phyloP scores from a whole-genome alignment of 768 basidiomycete genomes.

The Termitomyces eurrhizus region DNA sequence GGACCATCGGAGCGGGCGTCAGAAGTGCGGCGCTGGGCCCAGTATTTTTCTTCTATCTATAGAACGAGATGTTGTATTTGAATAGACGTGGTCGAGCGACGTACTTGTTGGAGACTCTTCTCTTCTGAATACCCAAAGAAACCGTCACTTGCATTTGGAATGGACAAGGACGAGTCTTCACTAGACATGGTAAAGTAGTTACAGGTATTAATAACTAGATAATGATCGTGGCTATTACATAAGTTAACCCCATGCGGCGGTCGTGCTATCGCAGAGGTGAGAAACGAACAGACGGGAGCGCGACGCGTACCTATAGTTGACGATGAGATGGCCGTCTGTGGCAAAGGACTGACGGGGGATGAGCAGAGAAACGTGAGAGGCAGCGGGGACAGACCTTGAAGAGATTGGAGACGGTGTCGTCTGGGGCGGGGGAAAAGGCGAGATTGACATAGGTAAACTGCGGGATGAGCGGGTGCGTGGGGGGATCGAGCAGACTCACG shows the following conservation, averaged over 20 bases:
- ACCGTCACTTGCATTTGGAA: conserved; percentile 59
- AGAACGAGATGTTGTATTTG: neutral
- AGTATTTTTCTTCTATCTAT: conserved; percentile 74
- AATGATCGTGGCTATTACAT: neutral
- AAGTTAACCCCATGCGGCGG: conserved; percentile 39
- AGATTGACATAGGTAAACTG: conserved; percentile 46
- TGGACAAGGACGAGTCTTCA: conserved; percentile 15
- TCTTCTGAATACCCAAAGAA: conserved; percentile 82
- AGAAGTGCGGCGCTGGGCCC: conserved; percentile 62
- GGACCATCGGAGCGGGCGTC: conserved; percentile 45
- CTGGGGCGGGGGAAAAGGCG: conserved; percentile 79
- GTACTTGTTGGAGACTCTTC: conserved; percentile 69
- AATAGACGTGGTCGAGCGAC: conserved; percentile 19
- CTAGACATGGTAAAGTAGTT: too few relatives aligned
- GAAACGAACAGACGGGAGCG: neutral
- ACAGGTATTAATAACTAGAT: too few relatives aligned
- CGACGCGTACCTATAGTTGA: conserved; percentile 74
- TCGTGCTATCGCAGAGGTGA: conserved; percentile 26
- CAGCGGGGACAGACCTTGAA: conserved; percentile 48
- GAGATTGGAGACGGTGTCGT: conserved; percentile 76
- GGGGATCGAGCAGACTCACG: conserved; percentile 38
- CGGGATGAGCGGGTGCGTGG: neutral
- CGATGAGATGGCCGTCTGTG: conserved; percentile 86
- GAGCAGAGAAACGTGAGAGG: neutral
- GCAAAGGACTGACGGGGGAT: conserved; percentile 62